Percentiles rank a stretch among this genome's conserved stretches.
Conservation (phyloP, 2,329 filamentous ascomycete species). For the Graphilbum sp. region DNA sequence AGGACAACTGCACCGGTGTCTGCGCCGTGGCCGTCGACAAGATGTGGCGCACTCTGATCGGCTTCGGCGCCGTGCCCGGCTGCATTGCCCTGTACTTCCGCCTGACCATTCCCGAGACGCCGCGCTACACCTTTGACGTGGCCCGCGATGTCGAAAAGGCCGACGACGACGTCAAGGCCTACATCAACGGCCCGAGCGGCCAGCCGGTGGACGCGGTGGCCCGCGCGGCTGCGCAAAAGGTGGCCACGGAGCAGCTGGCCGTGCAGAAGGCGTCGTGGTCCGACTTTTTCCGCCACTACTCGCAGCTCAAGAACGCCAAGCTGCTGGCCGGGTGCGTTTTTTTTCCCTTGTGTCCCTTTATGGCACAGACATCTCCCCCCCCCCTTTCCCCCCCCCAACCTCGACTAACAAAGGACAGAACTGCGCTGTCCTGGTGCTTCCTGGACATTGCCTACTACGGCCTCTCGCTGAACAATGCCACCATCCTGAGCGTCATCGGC, state of each 20-base stretch:
- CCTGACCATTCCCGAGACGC: conserved; percentile 72
- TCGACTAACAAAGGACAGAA: conserved; percentile 18
- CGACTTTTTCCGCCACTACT: conserved; percentile 59
- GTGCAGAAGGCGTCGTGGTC: conserved; percentile 53
- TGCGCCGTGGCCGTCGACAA: conserved; percentile 63
- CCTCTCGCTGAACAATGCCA: conserved; percentile 59
- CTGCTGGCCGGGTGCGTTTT: conserved; percentile 24
- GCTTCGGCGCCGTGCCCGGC: conserved; percentile 65
- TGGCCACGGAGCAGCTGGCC: conserved; percentile 36
- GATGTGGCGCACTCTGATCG: conserved; percentile 74
- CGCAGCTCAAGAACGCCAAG: conserved; percentile 53
- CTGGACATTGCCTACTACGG: conserved; percentile 48
- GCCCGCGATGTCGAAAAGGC: conserved; percentile 59
- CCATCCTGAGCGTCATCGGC: conserved; percentile 55
- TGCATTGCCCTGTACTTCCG: conserved; percentile 67
- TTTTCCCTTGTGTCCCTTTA: neutral
- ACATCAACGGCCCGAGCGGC: conserved; percentile 47
- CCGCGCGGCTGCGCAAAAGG: conserved; percentile 40
- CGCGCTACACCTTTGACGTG: conserved; percentile 76
- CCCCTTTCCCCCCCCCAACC: no score
- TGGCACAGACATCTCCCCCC: no score
- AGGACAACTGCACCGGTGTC: conserved; percentile 41
- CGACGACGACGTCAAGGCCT: conserved; percentile 56
- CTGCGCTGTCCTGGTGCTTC: conserved; percentile 72
- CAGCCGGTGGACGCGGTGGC: conserved; percentile 50